Evolutionary conservation across 371 early-diverging fungal genomes (phyloP), one percentile per base, ranked within the genome.

Genomic region (Mucor mucedo): DNA sequence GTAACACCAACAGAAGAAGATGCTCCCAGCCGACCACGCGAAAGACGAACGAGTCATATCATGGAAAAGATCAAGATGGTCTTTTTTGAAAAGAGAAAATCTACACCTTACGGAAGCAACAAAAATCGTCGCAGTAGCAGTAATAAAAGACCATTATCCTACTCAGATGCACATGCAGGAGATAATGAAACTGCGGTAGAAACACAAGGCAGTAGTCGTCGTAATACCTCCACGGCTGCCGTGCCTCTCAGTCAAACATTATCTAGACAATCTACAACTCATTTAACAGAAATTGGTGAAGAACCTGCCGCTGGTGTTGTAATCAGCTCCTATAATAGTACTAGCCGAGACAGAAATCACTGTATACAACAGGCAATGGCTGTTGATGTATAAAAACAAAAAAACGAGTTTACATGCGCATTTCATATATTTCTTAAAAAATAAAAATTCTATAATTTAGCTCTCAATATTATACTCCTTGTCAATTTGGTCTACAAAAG

Each of bases 401-500:
- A 41, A 11, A 41, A 41, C 14, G 14, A 41, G 14, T 11, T 41
- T 14, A 41, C 41, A 41, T 16, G 16, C 14, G 16, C 44, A 44
- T 44, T n/a, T 44, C 21, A 44, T 44, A 44, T 44, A 44, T 44
- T 27, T 48, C 28, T 14, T 6, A 27, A 47, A n/a, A 21, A 47
- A 21, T 47, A 47, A 14, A 6, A 14, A 6, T 47, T 47, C 5
- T 21, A 27, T 47, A 47, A 14, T 21, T 47, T 47, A 5, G 8
- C n/a, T 42, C n/a, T 50, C 10, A 11, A 50, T 27, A 11, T 50
- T 45, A 45, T 45, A 52, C 60, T 87, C 87, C 21, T 77, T 60
- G 40, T 82, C 75, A 14, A 85, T 70, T 52, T 82, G 80, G 13
- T 74, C 53, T 8, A 87, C 79, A 71, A 87, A 87, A 4, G 56